A percentile compares a stretch with the other conserved stretches of the same genome.
These are phyloP conservation scores for Aspergillus pseudotamarii DNA, from an alignment of 2,329 filamentous ascomycete genomes.

Conservation along the genomic window DNA sequence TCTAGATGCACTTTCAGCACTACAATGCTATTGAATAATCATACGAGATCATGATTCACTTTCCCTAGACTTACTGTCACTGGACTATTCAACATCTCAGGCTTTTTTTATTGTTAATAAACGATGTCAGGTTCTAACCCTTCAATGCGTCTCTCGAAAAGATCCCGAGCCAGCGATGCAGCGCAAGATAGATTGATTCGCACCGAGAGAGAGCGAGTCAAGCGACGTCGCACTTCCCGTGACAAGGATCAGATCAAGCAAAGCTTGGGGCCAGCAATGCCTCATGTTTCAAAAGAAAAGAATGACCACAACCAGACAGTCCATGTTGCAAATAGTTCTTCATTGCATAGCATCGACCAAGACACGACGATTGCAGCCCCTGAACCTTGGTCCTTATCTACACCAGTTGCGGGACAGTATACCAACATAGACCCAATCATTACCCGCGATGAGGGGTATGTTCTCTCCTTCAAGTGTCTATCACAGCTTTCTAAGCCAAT, in stretches of 20 bases:
- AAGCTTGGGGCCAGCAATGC: conserved; percentile 1
- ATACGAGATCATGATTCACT: neutral
- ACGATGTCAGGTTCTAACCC: conserved; percentile 21
- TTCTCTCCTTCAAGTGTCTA: conserved; percentile 5
- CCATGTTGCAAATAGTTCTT: neutral
- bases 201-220: conserved; percentile 29
- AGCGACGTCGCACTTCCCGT: conserved; percentile 35
- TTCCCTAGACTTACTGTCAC: neutral
- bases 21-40: neutral
- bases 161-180: conserved; percentile 33
- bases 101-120: neutral
- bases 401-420: conserved; percentile 58
- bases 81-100: too few species aligned
- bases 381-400: conserved; percentile 50
- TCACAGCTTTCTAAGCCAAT: conserved; percentile 5
- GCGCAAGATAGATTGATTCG: conserved; percentile 25
- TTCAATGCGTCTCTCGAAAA: conserved; percentile 30
- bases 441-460: conserved; percentile 59
- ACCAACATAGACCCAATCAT: conserved; percentile 60
- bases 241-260: conserved; percentile 24
- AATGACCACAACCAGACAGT: neutral
- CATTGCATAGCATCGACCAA: conserved; percentile 20
- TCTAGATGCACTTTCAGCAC: neutral
- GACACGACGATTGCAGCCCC: conserved; percentile 10
- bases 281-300: neutral